phyloP scores from a whole-genome alignment of 23 red algal genomes.

The Gracilaria gracilis region DNA sequence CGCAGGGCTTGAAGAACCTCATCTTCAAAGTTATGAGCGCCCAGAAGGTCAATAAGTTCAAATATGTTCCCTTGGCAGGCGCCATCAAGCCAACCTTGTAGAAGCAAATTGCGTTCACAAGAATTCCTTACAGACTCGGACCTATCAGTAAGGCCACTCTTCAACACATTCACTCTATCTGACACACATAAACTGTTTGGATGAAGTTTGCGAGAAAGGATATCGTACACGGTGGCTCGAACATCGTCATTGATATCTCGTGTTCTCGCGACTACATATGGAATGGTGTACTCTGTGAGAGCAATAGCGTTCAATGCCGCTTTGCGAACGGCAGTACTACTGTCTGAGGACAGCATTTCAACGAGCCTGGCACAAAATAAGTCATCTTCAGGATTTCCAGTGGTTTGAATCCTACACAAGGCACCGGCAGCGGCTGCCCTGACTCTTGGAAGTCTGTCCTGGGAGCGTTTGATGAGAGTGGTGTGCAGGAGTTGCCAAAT shows the following conservation, averaged over 20 bases:
- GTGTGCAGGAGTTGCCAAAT: slow-evolving; percentile 21
- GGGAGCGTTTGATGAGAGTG: slow-evolving; percentile 51
- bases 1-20: slow-evolving; percentile 58
- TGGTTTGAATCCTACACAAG: slow-evolving; percentile 62
- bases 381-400: slow-evolving; percentile 57
- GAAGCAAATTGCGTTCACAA: slow-evolving; percentile 55
- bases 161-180: slow-evolving; percentile 52
- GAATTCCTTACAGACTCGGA: slow-evolving; percentile 23
- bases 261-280: slow-evolving; percentile 32
- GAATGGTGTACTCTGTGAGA: slow-evolving; percentile 39
- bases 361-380: slow-evolving; percentile 21
- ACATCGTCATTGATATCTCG: slow-evolving; percentile 64
- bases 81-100: slow-evolving; percentile 67
- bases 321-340: slow-evolving; percentile 67
- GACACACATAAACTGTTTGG: slow-evolving; percentile 12
- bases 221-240: slow-evolving; percentile 46
- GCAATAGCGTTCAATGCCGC: slow-evolving; percentile 68
- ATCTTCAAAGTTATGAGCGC: slow-evolving; percentile 56
- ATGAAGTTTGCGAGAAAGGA: slow-evolving; percentile 50
- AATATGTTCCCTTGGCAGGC: slow-evolving; percentile 68
- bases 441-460: slow-evolving; percentile 72
- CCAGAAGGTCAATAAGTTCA: slow-evolving; percentile 60
- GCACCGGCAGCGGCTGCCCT: slow-evolving; percentile 75
- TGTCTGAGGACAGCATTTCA: slow-evolving; percentile 43
- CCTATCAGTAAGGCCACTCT: slow-evolving; percentile 55